phyloP scores from a whole-genome alignment of 371 early-diverging fungal species.

The Choanephora cucurbitarum region DNA sequence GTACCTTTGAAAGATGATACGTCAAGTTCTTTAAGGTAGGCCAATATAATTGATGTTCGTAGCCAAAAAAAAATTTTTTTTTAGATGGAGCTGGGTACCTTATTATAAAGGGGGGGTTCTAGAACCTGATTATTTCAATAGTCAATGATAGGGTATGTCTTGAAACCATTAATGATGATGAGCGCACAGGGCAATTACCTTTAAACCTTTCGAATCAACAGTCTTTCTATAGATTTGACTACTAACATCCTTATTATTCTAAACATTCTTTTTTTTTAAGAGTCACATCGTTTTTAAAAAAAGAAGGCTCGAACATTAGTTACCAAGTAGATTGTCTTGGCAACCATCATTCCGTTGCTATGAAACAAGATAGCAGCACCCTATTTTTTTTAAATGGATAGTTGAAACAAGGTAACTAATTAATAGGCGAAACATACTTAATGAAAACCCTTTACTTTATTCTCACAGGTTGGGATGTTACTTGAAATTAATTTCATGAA shows the following conservation, averaged over 20 bases:
- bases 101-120: background rate
- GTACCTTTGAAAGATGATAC: constrained; percentile 9
- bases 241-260: no score
- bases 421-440: background rate
- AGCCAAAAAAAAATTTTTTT: background rate
- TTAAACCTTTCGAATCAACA: background rate
- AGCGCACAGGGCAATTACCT: background rate
- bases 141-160: background rate
- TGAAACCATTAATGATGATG: background rate
- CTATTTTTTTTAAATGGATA: no score
- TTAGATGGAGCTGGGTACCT: background rate
- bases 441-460: no score
- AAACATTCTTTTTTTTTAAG: background rate
- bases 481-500: no score
- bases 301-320: no score
- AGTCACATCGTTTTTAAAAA: no score
- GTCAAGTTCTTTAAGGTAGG: constrained; percentile 12
- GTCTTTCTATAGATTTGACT: background rate
- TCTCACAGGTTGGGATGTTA: no score
- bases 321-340: no score
- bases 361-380: background rate
- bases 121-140: background rate
- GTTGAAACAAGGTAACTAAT: background rate
- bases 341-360: no score
- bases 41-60: background rate